phyloP scores from a whole-genome alignment of 192 early-diverging fungal genomes.

The Jimgerdemannia lactiflua region DNA sequence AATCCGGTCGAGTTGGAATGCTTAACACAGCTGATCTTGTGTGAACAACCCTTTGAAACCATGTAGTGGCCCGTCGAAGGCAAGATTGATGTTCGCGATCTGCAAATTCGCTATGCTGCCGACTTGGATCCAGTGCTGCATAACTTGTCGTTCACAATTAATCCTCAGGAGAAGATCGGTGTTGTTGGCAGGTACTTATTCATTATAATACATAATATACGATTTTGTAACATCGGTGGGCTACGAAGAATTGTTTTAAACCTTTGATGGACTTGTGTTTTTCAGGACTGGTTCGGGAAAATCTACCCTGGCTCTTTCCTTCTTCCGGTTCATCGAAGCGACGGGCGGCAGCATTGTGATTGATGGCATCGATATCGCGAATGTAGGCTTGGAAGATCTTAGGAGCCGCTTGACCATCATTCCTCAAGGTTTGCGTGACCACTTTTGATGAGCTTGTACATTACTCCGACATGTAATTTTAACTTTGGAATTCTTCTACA shows the following conservation, averaged over 20 bases:
- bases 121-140: slow-evolving; percentile 72
- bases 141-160: slow-evolving; percentile 62
- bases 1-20: too few relatives aligned
- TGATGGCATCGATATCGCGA: slow-evolving; percentile 75
- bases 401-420: slow-evolving; percentile 82
- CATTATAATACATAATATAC: slow-evolving; percentile 1
- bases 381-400: slow-evolving; percentile 76
- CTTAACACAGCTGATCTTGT: not conserved
- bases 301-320: slow-evolving; percentile 71
- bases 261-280: not conserved
- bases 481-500: slow-evolving; percentile 42
- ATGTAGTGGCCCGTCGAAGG: slow-evolving; percentile 73
- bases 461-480: too few relatives aligned
- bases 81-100: slow-evolving; percentile 61
- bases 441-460: not conserved
- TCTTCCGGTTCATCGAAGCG: slow-evolving; percentile 79
- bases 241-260: not conserved
- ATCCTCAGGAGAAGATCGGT: slow-evolving; percentile 79
- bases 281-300: slow-evolving; percentile 85
- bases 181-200: slow-evolving; percentile 62
- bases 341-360: slow-evolving; percentile 66
- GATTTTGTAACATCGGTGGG: not conserved
- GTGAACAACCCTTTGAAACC: not conserved
- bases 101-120: slow-evolving; percentile 76
- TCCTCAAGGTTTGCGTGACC: slow-evolving; percentile 59